phyloP scores from a whole-genome alignment of 139 green algal genomes.

The Coelastrella sp. region DNA sequence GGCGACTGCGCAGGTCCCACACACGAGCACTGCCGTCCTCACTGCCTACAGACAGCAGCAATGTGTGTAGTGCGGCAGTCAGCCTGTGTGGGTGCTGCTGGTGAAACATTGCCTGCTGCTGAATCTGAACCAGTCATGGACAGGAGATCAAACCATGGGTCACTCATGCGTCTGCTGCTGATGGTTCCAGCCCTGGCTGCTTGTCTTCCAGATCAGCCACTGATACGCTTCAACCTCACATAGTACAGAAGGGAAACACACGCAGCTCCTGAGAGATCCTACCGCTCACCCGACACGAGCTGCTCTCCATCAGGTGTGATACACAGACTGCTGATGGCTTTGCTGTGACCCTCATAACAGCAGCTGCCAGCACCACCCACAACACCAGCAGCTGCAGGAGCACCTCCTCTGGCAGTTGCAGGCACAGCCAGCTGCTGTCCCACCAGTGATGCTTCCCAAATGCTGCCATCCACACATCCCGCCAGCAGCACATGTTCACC shows the following conservation, averaged over 20 bases:
- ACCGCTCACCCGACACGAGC: constrained; percentile 68
- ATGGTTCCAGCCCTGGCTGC: too few relatives aligned
- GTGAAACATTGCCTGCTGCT: not conserved
- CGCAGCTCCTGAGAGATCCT: not conserved
- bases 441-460: constrained; percentile 83
- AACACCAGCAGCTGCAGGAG: constrained; percentile 6
- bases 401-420: not conserved
- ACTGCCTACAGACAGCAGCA: constrained; percentile 41
- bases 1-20: constrained; percentile 85
- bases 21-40: constrained; percentile 79
- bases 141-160: too few relatives aligned
- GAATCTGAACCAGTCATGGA: not conserved
- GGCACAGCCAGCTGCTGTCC: constrained; percentile 20
- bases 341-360: constrained; percentile 63
- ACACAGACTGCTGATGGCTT: constrained; percentile 66
- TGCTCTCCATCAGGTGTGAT: constrained; percentile 69
- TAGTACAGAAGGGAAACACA: not conserved
- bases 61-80: not conserved
- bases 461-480: constrained; percentile 79
- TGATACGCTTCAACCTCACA: not conserved
- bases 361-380: constrained; percentile 26
- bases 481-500: constrained; percentile 85
- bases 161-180: too few relatives aligned
- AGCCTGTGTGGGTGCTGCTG: not conserved
- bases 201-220: not conserved